A percentile compares a stretch with the other conserved stretches of the same genome.
Evolutionary conservation across 106 monocot genomes (phyloP).

Genomic region (Ottelia alismoides): DNA sequence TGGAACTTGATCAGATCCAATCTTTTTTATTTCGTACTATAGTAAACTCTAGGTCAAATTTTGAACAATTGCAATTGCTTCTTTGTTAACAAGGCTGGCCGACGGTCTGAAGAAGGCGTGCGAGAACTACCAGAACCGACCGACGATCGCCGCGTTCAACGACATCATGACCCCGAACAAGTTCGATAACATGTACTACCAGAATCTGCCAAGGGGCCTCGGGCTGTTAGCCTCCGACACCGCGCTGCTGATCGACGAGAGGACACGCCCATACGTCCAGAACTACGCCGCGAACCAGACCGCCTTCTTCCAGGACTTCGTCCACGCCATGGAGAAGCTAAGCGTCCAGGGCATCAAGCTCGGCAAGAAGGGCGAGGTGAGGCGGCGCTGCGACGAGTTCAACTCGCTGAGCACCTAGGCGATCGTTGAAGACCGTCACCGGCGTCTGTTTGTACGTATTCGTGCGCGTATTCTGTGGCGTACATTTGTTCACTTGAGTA

Average conservation of each 20-base stretch:
- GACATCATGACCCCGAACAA: too few species aligned
- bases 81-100: too few species aligned
- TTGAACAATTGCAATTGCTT: too few species aligned
- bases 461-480: too few species aligned
- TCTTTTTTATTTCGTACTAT: too few species aligned
- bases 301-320: constrained; percentile 54
- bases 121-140: constrained; percentile 18
- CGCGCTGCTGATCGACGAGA: constrained; percentile 14
- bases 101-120: constrained; percentile 41
- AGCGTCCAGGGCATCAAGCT: constrained; percentile 41
- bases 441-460: too few species aligned
- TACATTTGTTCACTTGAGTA: too few species aligned
- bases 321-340: constrained; percentile 49
- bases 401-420: constrained; percentile 2
- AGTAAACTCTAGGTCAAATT: too few species aligned
- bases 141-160: constrained; percentile 45
- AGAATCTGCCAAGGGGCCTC: constrained; percentile 30
- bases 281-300: constrained; percentile 39
- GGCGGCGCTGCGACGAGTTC: constrained; percentile 13
- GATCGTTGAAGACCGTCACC: too few species aligned
- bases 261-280: constrained; percentile 22
- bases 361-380: constrained; percentile 40
- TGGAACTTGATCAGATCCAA: too few species aligned
- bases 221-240: constrained; percentile 40
- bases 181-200: too few species aligned